Conservation (phyloP, 2,329 filamentous ascomycete genomes). For the Exophiala spinifera region DNA sequence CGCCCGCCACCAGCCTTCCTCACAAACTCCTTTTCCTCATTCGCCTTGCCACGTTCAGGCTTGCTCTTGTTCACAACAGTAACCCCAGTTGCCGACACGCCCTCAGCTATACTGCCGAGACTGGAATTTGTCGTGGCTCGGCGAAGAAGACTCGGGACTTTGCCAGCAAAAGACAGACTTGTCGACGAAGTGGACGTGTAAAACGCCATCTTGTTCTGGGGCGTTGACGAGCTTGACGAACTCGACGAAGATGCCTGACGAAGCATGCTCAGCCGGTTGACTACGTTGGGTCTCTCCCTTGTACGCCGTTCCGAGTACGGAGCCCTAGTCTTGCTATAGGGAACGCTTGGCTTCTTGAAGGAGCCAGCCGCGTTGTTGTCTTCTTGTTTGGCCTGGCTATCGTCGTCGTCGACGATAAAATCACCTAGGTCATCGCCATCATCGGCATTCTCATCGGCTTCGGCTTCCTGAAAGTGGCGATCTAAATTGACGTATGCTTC, state of each 20-base stretch:
- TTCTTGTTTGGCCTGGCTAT: slow-evolving; percentile 31
- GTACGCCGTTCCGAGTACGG: slow-evolving; percentile 31
- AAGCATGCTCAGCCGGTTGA: slow-evolving; percentile 45
- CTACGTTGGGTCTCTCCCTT: slow-evolving; percentile 41
- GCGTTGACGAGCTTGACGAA: slow-evolving; percentile 4
- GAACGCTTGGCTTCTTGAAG: slow-evolving; percentile 30
- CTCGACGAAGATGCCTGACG: slow-evolving; percentile 42
- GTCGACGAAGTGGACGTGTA: slow-evolving; percentile 16
- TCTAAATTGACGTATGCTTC: slow-evolving; percentile 42
- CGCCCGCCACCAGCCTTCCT: slow-evolving; percentile 26
- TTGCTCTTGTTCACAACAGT: slow-evolving; percentile 21
- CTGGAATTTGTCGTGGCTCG: slow-evolving; percentile 30
- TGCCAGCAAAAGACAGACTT: slow-evolving; percentile 15
- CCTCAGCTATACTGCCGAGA: slow-evolving; percentile 21
- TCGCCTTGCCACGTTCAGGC: slow-evolving; percentile 26
- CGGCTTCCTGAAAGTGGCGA: slow-evolving; percentile 52
- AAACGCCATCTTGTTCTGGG: slow-evolving; percentile 27
- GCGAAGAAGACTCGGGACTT: slow-evolving; percentile 25
- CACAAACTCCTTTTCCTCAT: slow-evolving; percentile 28
- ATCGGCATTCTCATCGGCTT: slow-evolving; percentile 53
- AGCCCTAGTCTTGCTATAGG: slow-evolving; percentile 22
- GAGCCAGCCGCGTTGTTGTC: slow-evolving; percentile 11
- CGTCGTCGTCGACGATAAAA: slow-evolving; percentile 32
- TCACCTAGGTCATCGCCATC: slow-evolving; percentile 38
- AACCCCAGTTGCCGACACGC: slow-evolving; percentile 28